Evolutionary conservation across 1,139 yeast genomes (phyloP), one percentile per base, ranked within the genome.

Genomic region (Yamadazyma oceani): DNA sequence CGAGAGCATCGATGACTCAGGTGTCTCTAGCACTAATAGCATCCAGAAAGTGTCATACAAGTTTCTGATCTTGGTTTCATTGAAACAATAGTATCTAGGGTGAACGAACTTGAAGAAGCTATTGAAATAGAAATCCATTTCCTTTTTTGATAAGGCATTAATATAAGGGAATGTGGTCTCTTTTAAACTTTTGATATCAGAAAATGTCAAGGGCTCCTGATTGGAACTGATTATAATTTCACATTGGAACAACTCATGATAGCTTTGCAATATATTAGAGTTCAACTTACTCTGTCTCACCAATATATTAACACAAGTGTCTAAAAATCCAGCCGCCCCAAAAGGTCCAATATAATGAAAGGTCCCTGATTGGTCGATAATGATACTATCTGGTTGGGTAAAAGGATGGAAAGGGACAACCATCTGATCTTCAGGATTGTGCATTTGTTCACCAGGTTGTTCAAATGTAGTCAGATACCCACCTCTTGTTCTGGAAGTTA

Each of bases 31-130:
- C 8, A 8, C 21, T 19, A 19, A 19, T 6, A 19, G 21, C 5
- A 19, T 8, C 32, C 30, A 39, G 22, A 34, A 34, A 12, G 31
- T 13, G 14, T 15, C 22, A 14, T 16, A 34, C 26, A 14, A 5
- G 4, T 13, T 10, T 3, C 36, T 5, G 13, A 70, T 67, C 28
- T 46, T 46, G 2, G 36, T 35, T 31, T 61, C 59, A 39, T 63
- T 62, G 46, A 70, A 66, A 12, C 69, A 58, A 37, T 60, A 64
- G 41, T 61, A 62, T 43, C 62, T 61, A 0, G 70, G 73, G 45
- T 70, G 75, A n/a, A 70, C 57, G 37, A 61, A 58, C 23, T 54
- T 52, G 46, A 71, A 69, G 41, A 70, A 71, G 4, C 54, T 54
- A 9, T 58, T 50, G 5, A 62, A 55, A 39, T 65, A 64, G 23